phyloP scores from a whole-genome alignment of 305 asterid genomes.

The Fraxinus greggii region DNA sequence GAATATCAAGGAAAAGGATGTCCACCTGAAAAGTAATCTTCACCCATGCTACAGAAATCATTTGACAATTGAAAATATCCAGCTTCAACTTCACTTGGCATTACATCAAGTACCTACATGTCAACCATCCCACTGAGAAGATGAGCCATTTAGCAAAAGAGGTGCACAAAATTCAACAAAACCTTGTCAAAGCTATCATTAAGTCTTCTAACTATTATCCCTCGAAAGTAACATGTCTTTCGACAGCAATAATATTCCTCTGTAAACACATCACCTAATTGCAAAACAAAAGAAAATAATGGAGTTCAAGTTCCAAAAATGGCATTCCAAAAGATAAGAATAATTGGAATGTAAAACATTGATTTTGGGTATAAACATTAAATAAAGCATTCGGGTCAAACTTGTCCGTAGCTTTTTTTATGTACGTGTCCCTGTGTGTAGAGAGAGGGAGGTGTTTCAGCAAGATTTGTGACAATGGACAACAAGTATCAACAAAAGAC shows the following conservation, averaged over 20 bases:
- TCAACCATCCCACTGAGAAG: conserved; percentile 9
- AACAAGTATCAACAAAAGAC: not conserved
- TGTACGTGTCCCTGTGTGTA: not conserved
- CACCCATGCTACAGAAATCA: conserved; percentile 63
- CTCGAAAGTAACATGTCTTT: not conserved
- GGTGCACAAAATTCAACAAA: not conserved
- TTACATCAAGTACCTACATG: conserved; percentile 52
- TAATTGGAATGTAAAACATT: not conserved
- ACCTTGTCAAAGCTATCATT: not conserved
- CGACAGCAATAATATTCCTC: not conserved
- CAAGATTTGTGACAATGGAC: not conserved
- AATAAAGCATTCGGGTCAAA: not conserved
- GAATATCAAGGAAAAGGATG: conserved; percentile 10
- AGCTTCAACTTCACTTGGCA: conserved; percentile 46
- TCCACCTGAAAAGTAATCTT: conserved; percentile 79
- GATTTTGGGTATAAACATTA: not conserved
- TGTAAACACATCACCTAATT: not conserved
- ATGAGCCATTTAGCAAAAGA: not conserved
- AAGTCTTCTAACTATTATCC: not conserved
- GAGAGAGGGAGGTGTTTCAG: not conserved
- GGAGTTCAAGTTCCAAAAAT: not conserved
- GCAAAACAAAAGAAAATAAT: not conserved
- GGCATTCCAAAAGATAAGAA: not conserved
- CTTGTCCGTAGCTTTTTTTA: not conserved
- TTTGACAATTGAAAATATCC: conserved; percentile 51